Evolutionary conservation across 2,329 filamentous ascomycete genomes (phyloP), one percentile per base, ranked within the genome.

Genomic region (Dothistroma septosporum): DNA sequence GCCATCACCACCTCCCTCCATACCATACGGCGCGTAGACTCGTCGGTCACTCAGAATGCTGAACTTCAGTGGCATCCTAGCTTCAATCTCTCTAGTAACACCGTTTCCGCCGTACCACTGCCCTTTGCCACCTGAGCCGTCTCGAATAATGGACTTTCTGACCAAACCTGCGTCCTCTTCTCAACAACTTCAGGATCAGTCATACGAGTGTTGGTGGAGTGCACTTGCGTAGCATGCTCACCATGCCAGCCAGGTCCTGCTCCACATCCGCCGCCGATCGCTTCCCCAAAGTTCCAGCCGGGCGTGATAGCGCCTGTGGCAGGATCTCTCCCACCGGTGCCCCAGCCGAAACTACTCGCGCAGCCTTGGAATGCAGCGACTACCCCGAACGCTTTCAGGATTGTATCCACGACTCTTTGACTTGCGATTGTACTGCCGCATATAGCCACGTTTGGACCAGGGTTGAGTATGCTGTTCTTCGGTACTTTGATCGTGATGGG

Each of bases 181-280:
- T 76, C 75, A 5, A 73, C 58, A 8, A 75, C 61, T 60, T 76
- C 74, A 0, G 67, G 66, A 48, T 76, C 74, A 4, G 75, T 75
- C 58, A 75, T 76, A 24, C 70, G 66, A 2, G 75, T 76, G 46
- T 76, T 76, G 1, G 75, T 76, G 68, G 72, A 71, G 53, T 76
- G 71, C 4, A 69, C 68, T 48, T 76, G 74, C 9, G 75, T 71
- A 12, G 65, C 74, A 44, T 61, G 66, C 1, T 68, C 66, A 12
- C 74, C 74, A 53, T 73, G 58, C 73, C 72, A 75, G 2, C 63
- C 63, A 0, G 69, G 68, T 4, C 73, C 74, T 10, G 73, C 74
- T 6, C 75, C 74, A 8, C 62, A 66, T 3, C 74, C 75, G 24
- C 75, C 74, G 16, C 70, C 69, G 16, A 76, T 74, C 0, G 74